Evolutionary conservation across 257 asterid species (phyloP), one percentile per base, ranked within the genome.

Genomic region (Scutellaria barbata): DNA sequence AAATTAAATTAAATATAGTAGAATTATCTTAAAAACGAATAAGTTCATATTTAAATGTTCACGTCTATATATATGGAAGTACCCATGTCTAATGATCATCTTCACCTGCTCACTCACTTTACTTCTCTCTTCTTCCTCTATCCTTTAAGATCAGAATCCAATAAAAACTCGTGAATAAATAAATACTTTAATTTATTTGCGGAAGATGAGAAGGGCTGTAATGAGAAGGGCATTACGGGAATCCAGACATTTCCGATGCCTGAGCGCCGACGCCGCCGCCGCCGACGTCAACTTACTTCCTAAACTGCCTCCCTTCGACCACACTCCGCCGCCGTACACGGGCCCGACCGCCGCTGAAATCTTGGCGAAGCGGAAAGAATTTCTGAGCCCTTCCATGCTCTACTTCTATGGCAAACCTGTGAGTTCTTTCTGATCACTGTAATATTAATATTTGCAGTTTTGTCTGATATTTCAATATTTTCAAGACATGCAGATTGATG

Each of bases 301-400:
- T 3, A 67, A 72, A 67, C 41, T 89, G 63, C 88, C 95, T 59
- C 65, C 81, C 40, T 85, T 85, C 77, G 81, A 83, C 74, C 80
- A 86, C 75, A 61, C 85, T 25, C 92, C 90, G 1, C 90, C 90
- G 43, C 77, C 74, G 5, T 86, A 88, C 78, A 46, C 68, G 2
- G 92, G 92, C n/a, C 90, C 95, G 17, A 33, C 74, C 6, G 81
- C 84, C 54, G 84, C 76, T 5, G 80, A 89, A 67, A 87, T 89
- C 20, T 57, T 77, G 72, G 68, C 73, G 58, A 89, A 87, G 80
- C 78, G 94, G 61, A 85, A 76, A 59, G 82, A 87, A 55, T 89
- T 84, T 77, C 92, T 87, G 54, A 87, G 92, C 85, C 94, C 96
- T 43, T 85, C 96, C 77, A 87, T 85, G 84, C 80, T 82, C 71